phyloP scores from a whole-genome alignment of 129 eudicot species.

The Helichrysum umbraculigerum region DNA sequence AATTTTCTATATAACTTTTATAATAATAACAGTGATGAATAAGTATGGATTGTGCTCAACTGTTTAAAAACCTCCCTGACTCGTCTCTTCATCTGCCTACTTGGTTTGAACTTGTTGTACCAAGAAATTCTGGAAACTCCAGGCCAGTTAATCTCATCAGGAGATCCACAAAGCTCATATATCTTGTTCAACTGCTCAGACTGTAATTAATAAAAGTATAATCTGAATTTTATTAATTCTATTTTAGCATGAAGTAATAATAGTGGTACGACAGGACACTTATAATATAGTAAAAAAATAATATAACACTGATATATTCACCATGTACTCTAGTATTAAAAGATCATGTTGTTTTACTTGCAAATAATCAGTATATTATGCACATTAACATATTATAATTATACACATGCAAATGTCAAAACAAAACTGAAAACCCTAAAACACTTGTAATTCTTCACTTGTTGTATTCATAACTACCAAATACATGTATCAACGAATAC shows the following conservation, averaged over 20 bases:
- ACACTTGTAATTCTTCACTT: not conserved
- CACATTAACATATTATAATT: not conserved
- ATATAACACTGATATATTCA: not conserved
- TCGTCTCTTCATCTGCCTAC: constrained; percentile 71
- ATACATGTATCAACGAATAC: not conserved
- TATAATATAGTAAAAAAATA: not conserved
- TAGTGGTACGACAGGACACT: not conserved
- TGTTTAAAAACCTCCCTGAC: constrained; percentile 83
- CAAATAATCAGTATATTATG: not conserved
- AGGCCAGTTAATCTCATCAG: constrained; percentile 89
- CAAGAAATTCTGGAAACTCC: constrained; percentile 79
- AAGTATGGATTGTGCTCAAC: constrained; percentile 50
- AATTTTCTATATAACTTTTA: not conserved
- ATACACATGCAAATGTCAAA: not conserved
- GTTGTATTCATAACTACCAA: not conserved
- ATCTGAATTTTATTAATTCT: not conserved
- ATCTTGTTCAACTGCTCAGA: constrained; percentile 85
- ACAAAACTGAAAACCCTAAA: not conserved
- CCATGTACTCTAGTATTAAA: not conserved
- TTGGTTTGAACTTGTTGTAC: constrained; percentile 75
- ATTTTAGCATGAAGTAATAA: constrained; percentile 3
- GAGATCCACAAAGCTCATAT: constrained; percentile 82
- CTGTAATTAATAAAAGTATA: constrained; percentile 38
- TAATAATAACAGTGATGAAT: not conserved
- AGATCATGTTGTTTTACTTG: not conserved